Evolutionary conservation across 768 basidiomycete genomes (phyloP), one percentile per base, ranked within the genome.

Genomic region (Gymnopilus junonius): DNA sequence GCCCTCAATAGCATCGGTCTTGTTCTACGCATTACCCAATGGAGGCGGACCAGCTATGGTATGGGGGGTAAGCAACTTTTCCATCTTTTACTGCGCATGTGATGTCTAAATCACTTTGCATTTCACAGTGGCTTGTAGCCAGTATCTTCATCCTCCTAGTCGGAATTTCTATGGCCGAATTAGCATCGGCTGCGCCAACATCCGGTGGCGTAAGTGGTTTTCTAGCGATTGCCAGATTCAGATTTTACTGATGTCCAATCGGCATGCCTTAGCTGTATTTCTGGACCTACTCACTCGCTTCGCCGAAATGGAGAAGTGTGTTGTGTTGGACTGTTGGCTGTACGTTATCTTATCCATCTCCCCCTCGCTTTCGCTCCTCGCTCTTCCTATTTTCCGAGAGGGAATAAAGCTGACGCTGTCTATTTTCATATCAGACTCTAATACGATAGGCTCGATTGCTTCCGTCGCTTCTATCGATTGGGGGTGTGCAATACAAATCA

Each of bases 41-140:
- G 90, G 91, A 14, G 89, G 88, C 4, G 84, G 88, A 0, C 83
- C 86, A 1, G 82, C 87, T 1, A 88, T 91, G 87, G 87, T 89
- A 12, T 92, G 89, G 89, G 89, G 89, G 15, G 86, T 87, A 62
- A 62, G 84, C 78, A 71, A 5, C 11, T 10, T 1, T 55, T n/a
- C 29, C 7, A 17, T n/a, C 27, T 31, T 58, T 8, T 11, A 8
- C 11, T 27, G 8, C 35, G 14, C 51, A 17, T 8, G 21, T 34
- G 27, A 21, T 31, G 11, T n/a, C 20, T 54, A 32, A n/a, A 32
- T 35, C 58, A 67, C 27, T 17, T 20, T 17, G 50, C 23, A 15
- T 7, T 32, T 11, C 40, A 15, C 65, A 89, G 86, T 92, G 90
- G 91, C 75, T 84, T 0, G 81, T 90, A 12, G 87, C 87, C 1